Conservation (phyloP, 495 filamentous ascomycete species). For the Lepraria neglecta region DNA sequence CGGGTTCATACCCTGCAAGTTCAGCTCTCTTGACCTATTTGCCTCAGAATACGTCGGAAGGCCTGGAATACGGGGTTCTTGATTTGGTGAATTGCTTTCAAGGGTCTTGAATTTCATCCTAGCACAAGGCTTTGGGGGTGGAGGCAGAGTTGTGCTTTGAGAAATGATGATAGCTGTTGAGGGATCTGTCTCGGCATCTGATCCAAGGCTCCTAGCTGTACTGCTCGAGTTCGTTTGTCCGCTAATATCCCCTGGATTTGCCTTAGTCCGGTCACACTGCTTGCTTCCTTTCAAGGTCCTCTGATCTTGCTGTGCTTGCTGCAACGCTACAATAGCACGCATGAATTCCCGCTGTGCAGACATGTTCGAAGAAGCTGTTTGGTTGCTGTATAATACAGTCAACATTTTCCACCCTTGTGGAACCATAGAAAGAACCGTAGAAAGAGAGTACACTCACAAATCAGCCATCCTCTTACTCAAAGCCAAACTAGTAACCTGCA, state of each 20-base stretch:
- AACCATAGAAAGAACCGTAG: neutral
- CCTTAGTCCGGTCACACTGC: too few species aligned
- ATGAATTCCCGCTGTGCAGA: slow-evolving; percentile 15
- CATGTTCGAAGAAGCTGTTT: neutral
- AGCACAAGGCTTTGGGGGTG: too few species aligned
- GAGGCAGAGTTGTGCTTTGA: neutral
- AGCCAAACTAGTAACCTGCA: slow-evolving; percentile 24
- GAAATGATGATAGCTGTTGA: neutral
- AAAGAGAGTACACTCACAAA: neutral
- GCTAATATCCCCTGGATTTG: too few species aligned
- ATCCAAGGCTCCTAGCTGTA: too few species aligned
- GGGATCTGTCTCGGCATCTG: too few species aligned
- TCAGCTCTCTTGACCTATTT: neutral
- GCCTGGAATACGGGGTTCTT: too few species aligned
- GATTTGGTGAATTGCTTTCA: too few species aligned
- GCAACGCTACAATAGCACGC: slow-evolving; percentile 14
- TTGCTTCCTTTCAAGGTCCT: neutral
- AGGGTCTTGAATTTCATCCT: too few species aligned
- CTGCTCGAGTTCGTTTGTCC: too few species aligned
- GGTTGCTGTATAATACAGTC: neutral
- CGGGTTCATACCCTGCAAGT: neutral
- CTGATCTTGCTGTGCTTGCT: slow-evolving; percentile 1
- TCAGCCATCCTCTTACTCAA: slow-evolving; percentile 23
- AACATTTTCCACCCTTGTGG: neutral
- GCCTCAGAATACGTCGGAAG: neutral